phyloP scores from a whole-genome alignment of 2,329 filamentous ascomycete species.

The Calonectria pseudoreteaudii region DNA sequence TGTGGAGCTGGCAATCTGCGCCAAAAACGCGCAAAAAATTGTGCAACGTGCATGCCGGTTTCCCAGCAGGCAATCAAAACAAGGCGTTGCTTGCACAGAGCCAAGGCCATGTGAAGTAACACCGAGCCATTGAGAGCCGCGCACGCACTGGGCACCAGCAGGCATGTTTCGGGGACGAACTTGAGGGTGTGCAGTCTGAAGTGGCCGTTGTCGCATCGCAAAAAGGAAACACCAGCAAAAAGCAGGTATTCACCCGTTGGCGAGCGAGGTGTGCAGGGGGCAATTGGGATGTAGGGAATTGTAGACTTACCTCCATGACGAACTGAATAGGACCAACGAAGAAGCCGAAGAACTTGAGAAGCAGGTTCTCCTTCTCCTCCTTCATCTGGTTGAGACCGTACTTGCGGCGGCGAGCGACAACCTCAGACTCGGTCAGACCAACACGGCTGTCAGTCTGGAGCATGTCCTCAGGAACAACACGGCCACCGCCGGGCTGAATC shows the following conservation, averaged over 20 bases:
- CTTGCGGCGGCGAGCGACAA: constrained; percentile 72
- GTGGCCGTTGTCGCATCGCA: not conserved
- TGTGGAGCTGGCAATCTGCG: constrained; percentile 46
- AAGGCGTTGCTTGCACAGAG: constrained; percentile 18
- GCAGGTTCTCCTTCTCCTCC: constrained; percentile 87
- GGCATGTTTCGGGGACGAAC: not conserved
- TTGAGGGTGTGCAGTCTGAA: not conserved
- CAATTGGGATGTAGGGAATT: not conserved
- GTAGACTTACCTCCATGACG: constrained; percentile 83
- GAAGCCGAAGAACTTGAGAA: constrained; percentile 85
- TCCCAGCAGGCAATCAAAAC: constrained; percentile 26
- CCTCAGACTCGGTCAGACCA: constrained; percentile 80
- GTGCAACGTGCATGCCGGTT: constrained; percentile 33
- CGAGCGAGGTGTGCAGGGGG: not conserved
- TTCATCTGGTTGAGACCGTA: constrained; percentile 91
- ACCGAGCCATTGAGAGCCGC: constrained; percentile 24
- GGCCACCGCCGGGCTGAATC: constrained; percentile 64
- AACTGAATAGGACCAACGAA: constrained; percentile 93
- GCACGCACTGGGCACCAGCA: not conserved
- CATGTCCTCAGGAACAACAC: constrained; percentile 77
- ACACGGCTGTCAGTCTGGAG: constrained; percentile 80
- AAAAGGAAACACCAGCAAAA: not conserved
- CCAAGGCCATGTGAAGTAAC: not conserved
- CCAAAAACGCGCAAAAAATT: constrained; percentile 38
- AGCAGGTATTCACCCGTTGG: not conserved